Base-by-base conservation (phyloP, 495 filamentous ascomycete genomes). In the Podospora australis region DNA sequence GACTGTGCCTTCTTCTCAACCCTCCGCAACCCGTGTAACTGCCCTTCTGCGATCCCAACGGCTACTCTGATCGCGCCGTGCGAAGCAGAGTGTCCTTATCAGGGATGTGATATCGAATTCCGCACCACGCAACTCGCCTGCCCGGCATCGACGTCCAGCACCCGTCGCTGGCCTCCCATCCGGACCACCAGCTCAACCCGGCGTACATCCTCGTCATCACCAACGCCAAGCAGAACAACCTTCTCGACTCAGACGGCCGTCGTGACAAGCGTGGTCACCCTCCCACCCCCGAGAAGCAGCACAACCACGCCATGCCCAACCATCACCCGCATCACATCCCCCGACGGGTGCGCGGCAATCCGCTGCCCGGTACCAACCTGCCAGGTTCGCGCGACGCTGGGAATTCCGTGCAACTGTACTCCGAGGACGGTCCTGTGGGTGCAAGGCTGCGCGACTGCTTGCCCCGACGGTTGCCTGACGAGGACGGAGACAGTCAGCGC, bases 361-460 rank as follows among this genome's bases (percentile, higher is more conserved):
- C 62, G 62, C 7, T 71, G 67, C 58, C 65, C 68, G 0, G 56
- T 69, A 32, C 70, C 68, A 7, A 70, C 61, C 2, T 72, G 70
- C 54, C 61, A 59, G 20, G 52, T 59, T 4, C 32, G 57, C 35
- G 39, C 59, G 26, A 58, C 62, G 6, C 29, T 70, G 49, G 14
- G 54, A 24, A 39, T 73, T 6, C 68, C 68, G 5, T 73, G 70
- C 56, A 56, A 55, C 13, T 71, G 70, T 53, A 40, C 26, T 8
- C 58, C 62, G 19, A 61, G 60, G 59, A 71, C 70, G 8, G 50
- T 65, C 47, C 52, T 71, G 9, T 70, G 56, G 29, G 66, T 71
- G 1, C 58, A 64, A 23, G 67, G 70, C 2, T 73, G 70, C 42
- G 49, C 60, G 36, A 68, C 66, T 4, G 62, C 58, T 19, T 73